Evolutionary conservation across 257 asterid species (phyloP).

Genomic region (Jacaranda mimosifolia): DNA sequence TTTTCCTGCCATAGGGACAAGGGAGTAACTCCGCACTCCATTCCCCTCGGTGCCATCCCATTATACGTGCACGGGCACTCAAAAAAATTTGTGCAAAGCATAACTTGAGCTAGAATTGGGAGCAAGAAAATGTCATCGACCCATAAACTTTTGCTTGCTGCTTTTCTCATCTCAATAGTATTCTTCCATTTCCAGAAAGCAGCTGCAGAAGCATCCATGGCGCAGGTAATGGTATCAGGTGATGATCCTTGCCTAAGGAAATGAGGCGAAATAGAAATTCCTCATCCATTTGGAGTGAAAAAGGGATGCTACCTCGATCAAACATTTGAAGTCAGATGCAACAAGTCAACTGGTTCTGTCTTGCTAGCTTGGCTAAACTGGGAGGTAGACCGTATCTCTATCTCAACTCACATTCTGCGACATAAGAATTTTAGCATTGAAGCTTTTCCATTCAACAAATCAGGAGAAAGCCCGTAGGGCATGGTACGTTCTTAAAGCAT

Average conservation of each 20-base stretch:
- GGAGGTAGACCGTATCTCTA: background rate
- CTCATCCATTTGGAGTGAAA: constrained; percentile 41
- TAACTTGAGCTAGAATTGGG: too few relatives aligned
- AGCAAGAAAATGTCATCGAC: too few relatives aligned
- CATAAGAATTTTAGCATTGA: background rate
- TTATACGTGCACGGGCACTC: too few relatives aligned
- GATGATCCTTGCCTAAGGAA: constrained; percentile 34
- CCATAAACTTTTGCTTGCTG: too few relatives aligned
- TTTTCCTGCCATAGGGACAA: too few relatives aligned
- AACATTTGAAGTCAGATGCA: constrained; percentile 29
- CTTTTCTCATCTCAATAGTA: background rate
- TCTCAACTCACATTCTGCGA: constrained; percentile 9
- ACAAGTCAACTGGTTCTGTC: background rate
- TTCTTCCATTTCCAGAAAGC: constrained; percentile 29
- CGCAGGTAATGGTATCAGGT: constrained; percentile 1
- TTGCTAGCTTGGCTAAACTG: background rate
- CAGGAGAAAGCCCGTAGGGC: background rate
- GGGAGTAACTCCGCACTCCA: too few relatives aligned
- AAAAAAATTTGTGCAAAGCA: too few relatives aligned
- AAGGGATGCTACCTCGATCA: constrained; percentile 30
- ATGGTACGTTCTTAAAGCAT: too few relatives aligned
- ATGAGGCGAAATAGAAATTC: constrained; percentile 37
- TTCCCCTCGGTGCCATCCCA: too few relatives aligned
- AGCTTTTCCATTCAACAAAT: background rate
- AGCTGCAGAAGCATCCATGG: background rate